Base-by-base conservation (phyloP, 805 yeast species). In the Ogataea nitratoaversa region DNA sequence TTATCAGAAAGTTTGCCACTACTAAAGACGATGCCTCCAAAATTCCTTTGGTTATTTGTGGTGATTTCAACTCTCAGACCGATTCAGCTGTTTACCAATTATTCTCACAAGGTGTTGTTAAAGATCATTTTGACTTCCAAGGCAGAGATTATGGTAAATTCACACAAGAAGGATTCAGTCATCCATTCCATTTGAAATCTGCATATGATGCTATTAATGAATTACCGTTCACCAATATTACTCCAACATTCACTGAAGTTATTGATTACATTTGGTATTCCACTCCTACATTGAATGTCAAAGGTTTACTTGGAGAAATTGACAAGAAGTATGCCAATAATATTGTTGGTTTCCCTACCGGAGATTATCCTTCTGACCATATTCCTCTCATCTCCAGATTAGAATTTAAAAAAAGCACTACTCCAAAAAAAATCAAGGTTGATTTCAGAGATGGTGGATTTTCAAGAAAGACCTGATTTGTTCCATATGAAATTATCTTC, bases 261-360 rank as follows among this genome's bases (percentile, higher is more conserved):
- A 87, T 93, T 65, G 99, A 93, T 67, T 93, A 93, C 60, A 82
- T 93, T 43, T 95, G 98, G 96, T 89, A 85, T 64, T 79, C 96
- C 2, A 84, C 95, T 8, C 72, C 80, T 12, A 71, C 79, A n/a
- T 69, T 93, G 46, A 76, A 82, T 41, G 95, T 93, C 8, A 80
- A 80, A 51, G 97, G 96, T 8, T 66, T 93, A 53, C 68, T 91
- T 40, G 98, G 96, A 20, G 78, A 79, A 52, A 78, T 90, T 32
- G 97, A 91, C 59, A 72, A 72, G 34, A 84, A 83, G 3, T 93
- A 93, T 60, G 72, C 82, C 34, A 68, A 75, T 41, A 81, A 81
- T 50, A 79, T 79, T 46, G 83, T 93, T 59, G 99, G 98, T 7
- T 80, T 93, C 63, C 99, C 99, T 17, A 87, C 87, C 57, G 87